A percentile compares a stretch with the other conserved stretches of the same genome.
Evolutionary conservation across 129 eudicot genomes (phyloP).

Genomic region (sunflower (Helianthus annuus)): HanXRQr2.0-SUNRISE NC_035433.2:5613701-5614200

Average conservation of each 20-base stretch:
- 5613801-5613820: background rate
- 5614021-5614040: slow-evolving; percentile 38
- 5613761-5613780: no score
- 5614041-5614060: background rate
- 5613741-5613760: no score
- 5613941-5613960: slow-evolving; percentile 53
- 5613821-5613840: background rate
- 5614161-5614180: background rate
- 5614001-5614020: slow-evolving; percentile 50
- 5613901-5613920: slow-evolving; percentile 49
- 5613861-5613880: background rate
- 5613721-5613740: no score
- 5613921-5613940: slow-evolving; percentile 54
- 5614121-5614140: background rate
- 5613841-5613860: background rate
- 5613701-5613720: no score
- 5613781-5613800: no score
- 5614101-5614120: slow-evolving; percentile 3
- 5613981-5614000: slow-evolving; percentile 41
- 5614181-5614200: background rate
- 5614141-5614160: background rate
- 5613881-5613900: slow-evolving; percentile 3
- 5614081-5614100: background rate
- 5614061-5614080: background rate
- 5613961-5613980: slow-evolving; percentile 16